A percentile compares a stretch with the other conserved stretches of the same genome.
phyloP scores from a whole-genome alignment of 768 basidiomycete species.

The Serendipita indica region DNA sequence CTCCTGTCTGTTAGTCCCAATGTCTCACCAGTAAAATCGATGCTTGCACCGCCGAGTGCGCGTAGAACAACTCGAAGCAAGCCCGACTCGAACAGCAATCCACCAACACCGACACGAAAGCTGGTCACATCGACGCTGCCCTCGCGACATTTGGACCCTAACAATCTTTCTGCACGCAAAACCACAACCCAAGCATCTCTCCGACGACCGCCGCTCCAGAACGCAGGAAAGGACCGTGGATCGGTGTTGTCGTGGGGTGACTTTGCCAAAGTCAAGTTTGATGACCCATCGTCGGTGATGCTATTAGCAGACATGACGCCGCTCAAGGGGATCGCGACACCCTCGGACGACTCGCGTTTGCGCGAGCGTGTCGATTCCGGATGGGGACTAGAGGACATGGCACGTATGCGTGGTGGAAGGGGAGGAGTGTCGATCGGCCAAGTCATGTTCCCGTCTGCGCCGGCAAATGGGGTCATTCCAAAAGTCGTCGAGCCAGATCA shows the following conservation, averaged over 20 bases:
- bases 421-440: background rate
- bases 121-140: background rate
- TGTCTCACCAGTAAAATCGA: background rate
- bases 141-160: background rate
- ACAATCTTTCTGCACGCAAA: background rate
- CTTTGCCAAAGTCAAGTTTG: background rate
- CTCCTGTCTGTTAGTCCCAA: background rate
- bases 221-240: background rate
- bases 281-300: background rate
- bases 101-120: background rate
- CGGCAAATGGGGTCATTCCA: background rate
- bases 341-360: background rate
- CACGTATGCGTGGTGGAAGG: background rate
- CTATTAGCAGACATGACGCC: background rate
- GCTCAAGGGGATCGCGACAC: background rate
- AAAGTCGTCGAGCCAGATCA: background rate
- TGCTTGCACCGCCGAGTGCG: background rate
- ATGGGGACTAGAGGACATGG: background rate
- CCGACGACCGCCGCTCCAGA: background rate
- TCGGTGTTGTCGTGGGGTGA: background rate
- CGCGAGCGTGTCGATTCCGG: slow-evolving; percentile 1
- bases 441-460: background rate
- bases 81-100: background rate
- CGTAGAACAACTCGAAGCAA: background rate
- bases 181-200: background rate